A percentile compares a stretch with the other conserved stretches of the same genome.
Conservation (phyloP, 2,329 filamentous ascomycete genomes). For the Colletotrichum spaethianum region DNA sequence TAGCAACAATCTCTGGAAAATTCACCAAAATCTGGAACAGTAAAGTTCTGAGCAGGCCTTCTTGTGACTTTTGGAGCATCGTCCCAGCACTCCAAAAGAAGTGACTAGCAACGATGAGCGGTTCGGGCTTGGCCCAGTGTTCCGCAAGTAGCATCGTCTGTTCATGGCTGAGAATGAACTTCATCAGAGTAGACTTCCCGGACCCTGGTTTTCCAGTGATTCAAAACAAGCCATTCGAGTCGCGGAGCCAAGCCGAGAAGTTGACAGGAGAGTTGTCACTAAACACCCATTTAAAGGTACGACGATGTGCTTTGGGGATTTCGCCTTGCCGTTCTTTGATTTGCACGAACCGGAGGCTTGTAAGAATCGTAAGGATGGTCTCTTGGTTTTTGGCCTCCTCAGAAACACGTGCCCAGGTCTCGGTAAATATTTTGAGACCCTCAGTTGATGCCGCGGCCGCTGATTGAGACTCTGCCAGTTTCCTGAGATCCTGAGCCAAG, state of each 20-base stretch:
- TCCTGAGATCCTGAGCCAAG: background rate
- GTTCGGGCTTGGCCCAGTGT: constrained; percentile 51
- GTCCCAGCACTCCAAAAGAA: constrained; percentile 60
- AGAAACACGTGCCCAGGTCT: background rate
- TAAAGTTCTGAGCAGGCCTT: constrained; percentile 53
- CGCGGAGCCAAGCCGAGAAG: constrained; percentile 48
- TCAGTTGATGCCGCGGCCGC: background rate
- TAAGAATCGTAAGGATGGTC: background rate
- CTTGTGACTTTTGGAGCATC: constrained; percentile 55
- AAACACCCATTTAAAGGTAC: constrained; percentile 57
- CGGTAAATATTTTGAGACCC: background rate
- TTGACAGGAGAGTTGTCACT: constrained; percentile 29
- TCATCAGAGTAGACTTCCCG: constrained; percentile 63
- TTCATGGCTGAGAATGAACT: constrained; percentile 50
- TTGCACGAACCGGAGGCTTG: constrained; percentile 14
- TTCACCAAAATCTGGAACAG: constrained; percentile 37
- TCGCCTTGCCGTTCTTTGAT: constrained; percentile 20
- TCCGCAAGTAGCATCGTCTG: constrained; percentile 43
- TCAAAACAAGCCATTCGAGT: constrained; percentile 51
- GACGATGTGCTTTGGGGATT: constrained; percentile 54
- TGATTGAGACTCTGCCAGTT: background rate
- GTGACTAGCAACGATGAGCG: constrained; percentile 51
- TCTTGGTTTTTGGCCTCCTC: background rate
- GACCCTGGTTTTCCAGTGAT: constrained; percentile 60
- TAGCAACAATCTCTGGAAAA: background rate